These are phyloP conservation scores for Aspergillus tanneri DNA, from an alignment of 2,329 filamentous ascomycete species.

Conservation along the genomic window DNA sequence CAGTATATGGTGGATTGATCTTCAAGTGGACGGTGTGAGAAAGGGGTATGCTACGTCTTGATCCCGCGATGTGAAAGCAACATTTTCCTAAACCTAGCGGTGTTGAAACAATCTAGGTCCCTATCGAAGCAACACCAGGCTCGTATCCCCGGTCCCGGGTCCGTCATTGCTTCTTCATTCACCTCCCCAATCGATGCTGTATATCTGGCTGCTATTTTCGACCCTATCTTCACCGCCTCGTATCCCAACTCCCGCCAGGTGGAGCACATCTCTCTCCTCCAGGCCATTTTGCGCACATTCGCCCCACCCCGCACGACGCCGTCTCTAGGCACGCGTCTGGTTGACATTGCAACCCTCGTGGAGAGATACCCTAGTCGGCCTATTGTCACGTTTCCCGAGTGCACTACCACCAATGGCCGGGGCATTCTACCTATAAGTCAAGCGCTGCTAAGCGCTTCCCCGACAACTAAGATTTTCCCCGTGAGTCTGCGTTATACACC, in stretches of 20 bases:
- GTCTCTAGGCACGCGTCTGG: constrained; percentile 51
- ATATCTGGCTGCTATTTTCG: constrained; percentile 93
- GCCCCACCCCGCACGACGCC: constrained; percentile 55
- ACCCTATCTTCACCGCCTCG: constrained; percentile 86
- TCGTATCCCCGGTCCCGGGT: constrained; percentile 74
- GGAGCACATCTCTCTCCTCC: constrained; percentile 71
- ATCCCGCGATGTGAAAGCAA: too few species aligned
- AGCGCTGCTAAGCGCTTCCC: constrained; percentile 66
- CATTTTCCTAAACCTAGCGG: too few species aligned
- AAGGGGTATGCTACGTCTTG: constrained; percentile 64
- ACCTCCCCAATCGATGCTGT: constrained; percentile 90
- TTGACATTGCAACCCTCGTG: constrained; percentile 64
- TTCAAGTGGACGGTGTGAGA: constrained; percentile 96
- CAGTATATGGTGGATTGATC: constrained; percentile 96
- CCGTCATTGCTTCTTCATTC: constrained; percentile 84
- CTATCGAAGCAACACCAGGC: constrained; percentile 70
- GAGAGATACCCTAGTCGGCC: constrained; percentile 68
- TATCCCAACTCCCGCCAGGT: constrained; percentile 75
- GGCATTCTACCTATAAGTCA: constrained; percentile 83
- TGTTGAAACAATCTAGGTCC: constrained; percentile 54
- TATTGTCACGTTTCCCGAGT: constrained; percentile 88
- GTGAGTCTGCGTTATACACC: constrained; percentile 87
- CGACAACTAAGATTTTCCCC: constrained; percentile 77
- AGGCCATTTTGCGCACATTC: constrained; percentile 73
- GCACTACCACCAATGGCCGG: constrained; percentile 88